These are phyloP conservation scores for Durusdinium trenchii DNA, from an alignment of 73 alveolate species.

Conservation along the genomic window DNA sequence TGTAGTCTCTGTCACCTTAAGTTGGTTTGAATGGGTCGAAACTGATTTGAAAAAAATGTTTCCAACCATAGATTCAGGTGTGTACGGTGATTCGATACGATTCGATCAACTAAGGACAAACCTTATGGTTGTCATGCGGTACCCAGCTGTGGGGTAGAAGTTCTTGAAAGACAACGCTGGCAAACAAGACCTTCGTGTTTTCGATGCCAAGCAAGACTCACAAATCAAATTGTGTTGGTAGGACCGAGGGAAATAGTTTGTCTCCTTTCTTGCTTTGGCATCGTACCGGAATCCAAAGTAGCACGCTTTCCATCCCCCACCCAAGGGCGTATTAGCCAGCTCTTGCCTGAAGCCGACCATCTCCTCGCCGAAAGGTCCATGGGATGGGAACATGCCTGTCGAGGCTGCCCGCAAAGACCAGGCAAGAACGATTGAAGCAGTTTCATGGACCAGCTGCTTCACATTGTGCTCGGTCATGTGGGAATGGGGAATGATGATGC, in stretches of 20 bases:
- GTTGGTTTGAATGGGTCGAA: not conserved
- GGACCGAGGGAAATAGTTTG: not conserved
- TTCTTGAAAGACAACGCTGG: not conserved
- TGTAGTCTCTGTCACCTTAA: conserved; percentile 9
- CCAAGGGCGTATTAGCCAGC: not conserved
- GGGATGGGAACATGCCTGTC: not conserved
- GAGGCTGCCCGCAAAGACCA: not conserved
- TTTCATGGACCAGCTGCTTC: not conserved
- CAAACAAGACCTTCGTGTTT: not conserved
- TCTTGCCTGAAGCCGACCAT: not conserved
- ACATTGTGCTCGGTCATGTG: not conserved
- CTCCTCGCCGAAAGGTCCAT: not conserved
- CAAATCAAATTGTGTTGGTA: not conserved
- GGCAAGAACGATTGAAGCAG: not conserved
- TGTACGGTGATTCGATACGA: not conserved
- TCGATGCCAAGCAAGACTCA: conserved; percentile 7
- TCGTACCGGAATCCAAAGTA: not conserved
- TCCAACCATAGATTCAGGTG: too few relatives aligned
- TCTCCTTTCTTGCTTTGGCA: conserved; percentile 7
- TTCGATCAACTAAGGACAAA: not conserved
- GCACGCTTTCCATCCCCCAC: not conserved
- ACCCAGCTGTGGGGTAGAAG: not conserved
- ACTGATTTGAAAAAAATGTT: too few relatives aligned
- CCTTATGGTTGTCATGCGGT: not conserved
- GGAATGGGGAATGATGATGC: not conserved